phyloP scores from a whole-genome alignment of 1,284 basidiomycete species.

The Ustilago xerochloae region DNA sequence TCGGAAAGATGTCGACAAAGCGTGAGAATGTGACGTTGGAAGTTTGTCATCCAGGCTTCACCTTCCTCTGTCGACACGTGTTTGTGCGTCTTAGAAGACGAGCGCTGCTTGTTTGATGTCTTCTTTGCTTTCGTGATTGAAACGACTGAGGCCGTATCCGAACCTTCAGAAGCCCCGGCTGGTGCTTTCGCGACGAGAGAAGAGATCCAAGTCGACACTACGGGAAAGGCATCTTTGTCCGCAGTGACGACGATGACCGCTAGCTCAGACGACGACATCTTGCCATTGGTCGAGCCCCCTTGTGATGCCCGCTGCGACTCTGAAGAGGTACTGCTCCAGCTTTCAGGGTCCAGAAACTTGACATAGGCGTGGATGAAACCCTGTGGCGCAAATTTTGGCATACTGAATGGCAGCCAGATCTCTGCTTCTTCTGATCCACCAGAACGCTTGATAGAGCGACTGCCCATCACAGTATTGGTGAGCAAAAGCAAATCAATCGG shows the following conservation, averaged over 20 bases:
- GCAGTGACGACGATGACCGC: slow-evolving; percentile 61
- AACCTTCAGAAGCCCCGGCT: background rate
- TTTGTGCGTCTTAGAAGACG: slow-evolving; percentile 6
- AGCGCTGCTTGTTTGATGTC: background rate
- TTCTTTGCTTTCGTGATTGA: slow-evolving; percentile 2
- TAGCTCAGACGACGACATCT: slow-evolving; percentile 31
- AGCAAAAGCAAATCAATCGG: slow-evolving; percentile 72
- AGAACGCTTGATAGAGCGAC: slow-evolving; percentile 70
- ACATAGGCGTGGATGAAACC: slow-evolving; percentile 95
- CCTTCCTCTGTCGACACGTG: background rate
- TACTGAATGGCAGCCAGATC: slow-evolving; percentile 92
- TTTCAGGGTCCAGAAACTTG: slow-evolving; percentile 73
- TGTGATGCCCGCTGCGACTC: background rate
- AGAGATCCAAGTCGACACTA: slow-evolving; percentile 71
- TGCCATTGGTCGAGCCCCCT: background rate
- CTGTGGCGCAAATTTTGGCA: slow-evolving; percentile 90
- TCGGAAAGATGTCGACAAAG: slow-evolving; percentile 30
- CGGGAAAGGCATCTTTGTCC: slow-evolving; percentile 65
- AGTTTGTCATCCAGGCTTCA: slow-evolving; percentile 22
- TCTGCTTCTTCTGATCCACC: slow-evolving; percentile 73
- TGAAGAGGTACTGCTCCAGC: too few species aligned
- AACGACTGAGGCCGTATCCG: slow-evolving; percentile 3
- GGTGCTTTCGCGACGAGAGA: slow-evolving; percentile 69
- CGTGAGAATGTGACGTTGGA: slow-evolving; percentile 28
- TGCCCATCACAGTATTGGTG: slow-evolving; percentile 72